Base-by-base conservation (phyloP, 1,139 yeast species). In the Magnusiomyces paraingens region DNA sequence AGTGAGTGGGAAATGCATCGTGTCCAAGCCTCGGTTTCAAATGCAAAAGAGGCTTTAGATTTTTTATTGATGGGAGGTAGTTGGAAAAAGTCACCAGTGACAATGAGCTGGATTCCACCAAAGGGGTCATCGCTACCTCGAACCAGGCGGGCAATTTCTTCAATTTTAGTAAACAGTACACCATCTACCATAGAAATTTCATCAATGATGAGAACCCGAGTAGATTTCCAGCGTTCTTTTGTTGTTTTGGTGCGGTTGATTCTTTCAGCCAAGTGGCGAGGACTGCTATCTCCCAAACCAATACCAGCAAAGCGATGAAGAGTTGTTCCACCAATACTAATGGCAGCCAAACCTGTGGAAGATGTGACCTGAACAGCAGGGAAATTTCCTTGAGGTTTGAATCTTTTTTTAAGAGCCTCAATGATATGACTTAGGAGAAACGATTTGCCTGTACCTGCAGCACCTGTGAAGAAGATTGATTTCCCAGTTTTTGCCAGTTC, bases 371-470 rank as follows among this genome's bases (percentile, higher is more conserved):
- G 96, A 2, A 90, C 85, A 0, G 74, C 70, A 11, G 73, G 73
- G n/a, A 26, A 20, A 1, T 46, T 17, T 1, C 68, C 63, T 1
- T 18, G 47, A 3, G 81, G 80, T 15, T 22, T 46, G 53, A 73
- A 66, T 48, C 74, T 69, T 4, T 73, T 67, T 15, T 71, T 66
- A 45, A 83, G 63, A 15, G 68, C 65, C 12, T 68, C 65, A 20
- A 89, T 86, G 39, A 90, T 71, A 44, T 80, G 79, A 50, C 78
- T 73, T 51, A 90, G 71, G 11, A 90, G 78, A 18, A 83, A 84
- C 2, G 97, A 89, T 67, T 91, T 91, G 62, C 98, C 98, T 0
- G 97, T 90, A 63, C 98, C 98, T 0, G 98, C 98, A 39, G 96
- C 87, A 51, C 98, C 98, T 0, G 97, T 90, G 66, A 84, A 90